phyloP scores from a whole-genome alignment of 2,329 filamentous ascomycete species.

The Diaporthe citrichinensis region DNA sequence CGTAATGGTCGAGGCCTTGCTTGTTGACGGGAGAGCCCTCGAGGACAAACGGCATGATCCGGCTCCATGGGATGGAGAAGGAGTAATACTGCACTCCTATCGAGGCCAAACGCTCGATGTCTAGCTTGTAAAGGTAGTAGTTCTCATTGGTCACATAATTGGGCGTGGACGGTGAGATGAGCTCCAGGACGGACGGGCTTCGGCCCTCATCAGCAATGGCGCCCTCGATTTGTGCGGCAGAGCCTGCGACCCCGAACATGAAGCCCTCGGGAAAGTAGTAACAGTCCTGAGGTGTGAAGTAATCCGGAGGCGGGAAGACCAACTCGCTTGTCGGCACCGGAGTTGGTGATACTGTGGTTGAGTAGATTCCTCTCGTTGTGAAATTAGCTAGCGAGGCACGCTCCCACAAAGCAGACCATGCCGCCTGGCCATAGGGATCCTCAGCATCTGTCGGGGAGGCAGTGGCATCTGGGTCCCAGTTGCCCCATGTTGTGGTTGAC shows the following conservation, averaged over 20 bases:
- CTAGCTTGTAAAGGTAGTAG: slow-evolving; percentile 70
- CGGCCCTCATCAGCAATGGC: slow-evolving; percentile 60
- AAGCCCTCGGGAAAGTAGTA: slow-evolving; percentile 65
- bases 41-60: slow-evolving; percentile 66
- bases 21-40: slow-evolving; percentile 66
- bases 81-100: slow-evolving; percentile 66
- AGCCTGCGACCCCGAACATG: slow-evolving; percentile 62
- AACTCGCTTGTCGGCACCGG: slow-evolving; percentile 66
- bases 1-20: slow-evolving; percentile 65
- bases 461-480: slow-evolving; percentile 55
- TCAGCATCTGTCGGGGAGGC: slow-evolving; percentile 51
- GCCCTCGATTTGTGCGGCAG: slow-evolving; percentile 62
- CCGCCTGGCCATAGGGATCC: slow-evolving; percentile 55
- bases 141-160: slow-evolving; percentile 61
- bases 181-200: slow-evolving; percentile 59
- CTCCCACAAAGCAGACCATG: slow-evolving; percentile 55
- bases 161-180: slow-evolving; percentile 46
- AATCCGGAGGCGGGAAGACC: slow-evolving; percentile 66
- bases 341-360: slow-evolving; percentile 6
- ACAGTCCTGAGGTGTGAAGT: slow-evolving; percentile 63
- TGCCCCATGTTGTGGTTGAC: slow-evolving; percentile 57
- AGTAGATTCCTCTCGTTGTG: slow-evolving; percentile 43
- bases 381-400: slow-evolving; percentile 52
- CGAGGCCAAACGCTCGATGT: slow-evolving; percentile 66
- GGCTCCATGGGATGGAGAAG: slow-evolving; percentile 66